phyloP scores from a whole-genome alignment of 306 rosid genomes.

The Cyamopsis tetragonoloba region DNA sequence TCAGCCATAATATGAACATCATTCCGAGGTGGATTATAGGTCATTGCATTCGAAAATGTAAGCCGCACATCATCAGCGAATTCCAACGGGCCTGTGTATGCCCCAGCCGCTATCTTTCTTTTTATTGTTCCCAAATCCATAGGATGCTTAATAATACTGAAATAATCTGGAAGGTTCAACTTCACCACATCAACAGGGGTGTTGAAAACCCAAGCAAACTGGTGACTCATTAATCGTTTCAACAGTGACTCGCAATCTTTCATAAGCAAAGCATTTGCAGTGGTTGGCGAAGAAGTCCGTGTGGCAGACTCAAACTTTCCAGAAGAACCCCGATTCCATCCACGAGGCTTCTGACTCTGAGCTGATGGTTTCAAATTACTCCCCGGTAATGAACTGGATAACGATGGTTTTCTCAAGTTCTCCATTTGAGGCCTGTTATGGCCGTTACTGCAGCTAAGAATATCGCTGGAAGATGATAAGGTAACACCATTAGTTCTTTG shows the following conservation, averaged over 20 bases:
- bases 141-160: conserved; percentile 61
- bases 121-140: conserved; percentile 86
- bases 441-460: conserved; percentile 48
- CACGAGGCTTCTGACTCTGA: conserved; percentile 34
- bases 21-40: conserved; percentile 59
- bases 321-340: conserved; percentile 38
- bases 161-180: conserved; percentile 69
- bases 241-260: conserved; percentile 64
- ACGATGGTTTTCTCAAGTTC: conserved; percentile 28
- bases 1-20: conserved; percentile 63
- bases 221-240: conserved; percentile 54
- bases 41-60: conserved; percentile 76
- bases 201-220: conserved; percentile 58
- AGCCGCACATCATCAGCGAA: conserved; percentile 62
- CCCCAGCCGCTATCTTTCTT: conserved; percentile 48
- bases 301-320: conserved; percentile 45
- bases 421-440: conserved; percentile 24
- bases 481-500: conserved; percentile 39
- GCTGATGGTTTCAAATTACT: conserved; percentile 32
- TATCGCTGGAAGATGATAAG: conserved; percentile 56
- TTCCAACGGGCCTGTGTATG: conserved; percentile 44
- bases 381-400: conserved; percentile 24
- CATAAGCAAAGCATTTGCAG: conserved; percentile 47
- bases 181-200: conserved; percentile 65
- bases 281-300: conserved; percentile 21